Evolutionary conservation across 1,139 yeast species (phyloP).

Genomic region (Torulaspora pretoriensis): DNA sequence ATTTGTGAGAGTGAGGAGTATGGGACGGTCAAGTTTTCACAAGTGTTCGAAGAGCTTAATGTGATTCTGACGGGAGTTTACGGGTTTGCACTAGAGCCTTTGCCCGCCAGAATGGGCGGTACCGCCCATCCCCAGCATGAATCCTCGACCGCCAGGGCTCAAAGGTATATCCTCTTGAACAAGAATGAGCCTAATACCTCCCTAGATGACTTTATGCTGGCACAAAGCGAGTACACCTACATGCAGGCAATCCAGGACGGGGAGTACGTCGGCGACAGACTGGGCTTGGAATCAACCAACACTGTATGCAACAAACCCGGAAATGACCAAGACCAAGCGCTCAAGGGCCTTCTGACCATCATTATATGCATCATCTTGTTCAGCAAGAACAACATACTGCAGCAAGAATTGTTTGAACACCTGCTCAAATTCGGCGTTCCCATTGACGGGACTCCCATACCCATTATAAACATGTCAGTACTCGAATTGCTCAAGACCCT

Average conservation of each 20-base stretch:
- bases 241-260: constrained; percentile 18
- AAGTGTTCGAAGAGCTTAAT: constrained; percentile 20
- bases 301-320: constrained; percentile 18
- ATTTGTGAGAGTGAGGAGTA: constrained; percentile 21
- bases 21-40: constrained; percentile 14
- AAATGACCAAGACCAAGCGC: constrained; percentile 22
- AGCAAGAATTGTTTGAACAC: constrained; percentile 24
- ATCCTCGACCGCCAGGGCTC: constrained; percentile 16
- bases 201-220: constrained; percentile 20
- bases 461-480: constrained; percentile 23
- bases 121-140: constrained; percentile 4
- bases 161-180: constrained; percentile 25
- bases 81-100: constrained; percentile 26
- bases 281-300: constrained; percentile 11
- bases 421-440: constrained; percentile 31
- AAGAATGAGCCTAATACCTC: constrained; percentile 14
- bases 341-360: constrained; percentile 28
- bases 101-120: constrained; percentile 16
- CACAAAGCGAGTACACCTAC: constrained; percentile 17
- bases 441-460: constrained; percentile 28
- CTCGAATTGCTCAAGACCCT: constrained; percentile 25
- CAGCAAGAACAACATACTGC: constrained; percentile 30
- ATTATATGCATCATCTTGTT: constrained; percentile 25
- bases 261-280: constrained; percentile 22
- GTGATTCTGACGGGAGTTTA: constrained; percentile 23